These are phyloP conservation scores for Alternaria sp. DNA, from an alignment of 2,329 filamentous ascomycete species.

Conservation along the genomic window DNA sequence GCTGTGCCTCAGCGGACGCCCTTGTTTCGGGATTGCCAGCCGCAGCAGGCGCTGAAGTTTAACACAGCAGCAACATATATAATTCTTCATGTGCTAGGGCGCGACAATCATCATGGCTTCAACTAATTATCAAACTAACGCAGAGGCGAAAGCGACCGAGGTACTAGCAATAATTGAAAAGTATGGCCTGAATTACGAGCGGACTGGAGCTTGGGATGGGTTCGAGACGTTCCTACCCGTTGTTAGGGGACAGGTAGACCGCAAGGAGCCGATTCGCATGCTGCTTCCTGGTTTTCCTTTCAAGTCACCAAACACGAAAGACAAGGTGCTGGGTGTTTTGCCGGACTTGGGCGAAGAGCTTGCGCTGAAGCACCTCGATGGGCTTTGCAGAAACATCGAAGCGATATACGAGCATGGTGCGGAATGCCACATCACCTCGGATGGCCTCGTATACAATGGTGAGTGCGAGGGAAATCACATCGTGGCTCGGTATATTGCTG, in stretches of 20 bases:
- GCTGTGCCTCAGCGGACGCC: slow-evolving; percentile 15
- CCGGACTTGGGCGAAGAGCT: slow-evolving; percentile 57
- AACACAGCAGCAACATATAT: slow-evolving; percentile 4
- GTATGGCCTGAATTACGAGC: slow-evolving; percentile 38
- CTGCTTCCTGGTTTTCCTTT: slow-evolving; percentile 67
- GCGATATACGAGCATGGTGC: slow-evolving; percentile 54
- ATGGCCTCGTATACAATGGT: slow-evolving; percentile 56
- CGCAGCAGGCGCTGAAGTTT: slow-evolving; percentile 5
- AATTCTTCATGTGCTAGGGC: background rate
- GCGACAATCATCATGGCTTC: slow-evolving; percentile 2
- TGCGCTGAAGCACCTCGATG: slow-evolving; percentile 55
- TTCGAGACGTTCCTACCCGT: slow-evolving; percentile 35
- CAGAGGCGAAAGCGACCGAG: slow-evolving; percentile 23
- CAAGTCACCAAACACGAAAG: slow-evolving; percentile 65
- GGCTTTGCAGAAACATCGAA: slow-evolving; percentile 53
- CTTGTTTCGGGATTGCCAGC: slow-evolving; percentile 5
- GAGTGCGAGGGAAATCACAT: background rate
- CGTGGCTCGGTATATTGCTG: background rate
- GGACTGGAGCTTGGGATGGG: slow-evolving; percentile 36
- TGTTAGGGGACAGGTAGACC: slow-evolving; percentile 31
- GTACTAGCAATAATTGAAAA: slow-evolving; percentile 33
- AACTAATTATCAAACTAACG: background rate
- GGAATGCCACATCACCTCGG: slow-evolving; percentile 54
- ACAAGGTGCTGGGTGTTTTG: slow-evolving; percentile 63
- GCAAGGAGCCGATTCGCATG: slow-evolving; percentile 34